Percentiles rank a stretch among this genome's conserved stretches.
Conservation (phyloP, 2,329 filamentous ascomycete genomes). For the Paecilomyces formosus region DNA sequence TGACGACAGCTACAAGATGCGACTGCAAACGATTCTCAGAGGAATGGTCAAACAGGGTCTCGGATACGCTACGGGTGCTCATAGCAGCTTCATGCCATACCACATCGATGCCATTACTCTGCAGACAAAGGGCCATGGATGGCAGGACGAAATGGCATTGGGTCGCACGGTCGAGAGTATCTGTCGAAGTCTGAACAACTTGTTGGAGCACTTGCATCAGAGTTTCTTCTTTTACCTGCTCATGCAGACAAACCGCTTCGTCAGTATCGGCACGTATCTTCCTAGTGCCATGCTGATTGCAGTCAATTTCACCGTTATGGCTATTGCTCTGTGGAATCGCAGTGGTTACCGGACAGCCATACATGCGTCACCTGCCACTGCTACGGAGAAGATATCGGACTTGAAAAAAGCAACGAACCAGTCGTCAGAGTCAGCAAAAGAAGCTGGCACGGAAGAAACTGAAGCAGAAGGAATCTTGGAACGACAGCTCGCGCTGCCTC, state of each 20-base stretch:
- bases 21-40: constrained; percentile 78
- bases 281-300: constrained; percentile 97
- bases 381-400: constrained; percentile 10
- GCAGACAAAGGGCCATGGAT: constrained; percentile 81
- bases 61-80: constrained; percentile 80
- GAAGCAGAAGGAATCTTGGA: constrained; percentile 23
- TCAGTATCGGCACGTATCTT: constrained; percentile 95
- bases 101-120: constrained; percentile 94
- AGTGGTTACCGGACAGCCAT: constrained; percentile 54
- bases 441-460: constrained; percentile 8
- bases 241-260: constrained; percentile 85
- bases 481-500: constrained; percentile 42
- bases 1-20: constrained; percentile 67
- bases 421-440: constrained; percentile 6
- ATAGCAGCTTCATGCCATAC: constrained; percentile 95
- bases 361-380: constrained; percentile 2
- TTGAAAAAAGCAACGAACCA: constrained; percentile 10
- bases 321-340: constrained; percentile 86
- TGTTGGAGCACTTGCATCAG: constrained; percentile 93
- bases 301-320: constrained; percentile 90
- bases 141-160: constrained; percentile 97
- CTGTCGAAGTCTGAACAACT: constrained; percentile 89
- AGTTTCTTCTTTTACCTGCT: constrained; percentile 99
- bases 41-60: constrained; percentile 90
- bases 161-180: constrained; percentile 83